Percentiles rank a stretch among this genome's conserved stretches.
Conservation (phyloP, 2,329 filamentous ascomycete genomes). For the Botrytis fabae region DNA sequence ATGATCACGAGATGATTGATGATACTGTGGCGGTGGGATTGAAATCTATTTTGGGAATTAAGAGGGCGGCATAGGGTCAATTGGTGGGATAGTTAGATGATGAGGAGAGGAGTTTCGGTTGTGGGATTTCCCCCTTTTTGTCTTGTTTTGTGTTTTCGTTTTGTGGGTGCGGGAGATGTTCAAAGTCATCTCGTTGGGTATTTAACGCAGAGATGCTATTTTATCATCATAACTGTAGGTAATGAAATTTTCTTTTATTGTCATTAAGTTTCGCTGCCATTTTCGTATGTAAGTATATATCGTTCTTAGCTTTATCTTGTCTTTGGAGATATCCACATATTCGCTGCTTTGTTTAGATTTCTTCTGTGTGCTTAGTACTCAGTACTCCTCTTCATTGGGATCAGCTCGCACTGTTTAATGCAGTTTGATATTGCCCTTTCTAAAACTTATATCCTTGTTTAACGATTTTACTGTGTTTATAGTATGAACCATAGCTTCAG, state of each 20-base stretch:
- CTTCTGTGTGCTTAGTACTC: no score
- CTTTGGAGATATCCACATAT: background rate
- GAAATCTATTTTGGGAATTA: background rate
- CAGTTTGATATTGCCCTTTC: rapidly evolving
- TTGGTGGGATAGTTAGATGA: background rate
- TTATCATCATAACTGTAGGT: background rate
- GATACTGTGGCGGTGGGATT: background rate
- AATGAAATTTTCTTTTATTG: background rate
- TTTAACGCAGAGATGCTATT: rapidly evolving
- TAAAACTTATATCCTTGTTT: no score
- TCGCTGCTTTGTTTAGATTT: rapidly evolving
- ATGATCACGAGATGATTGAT: no score
- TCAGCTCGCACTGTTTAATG: background rate
- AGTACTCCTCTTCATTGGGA: no score
- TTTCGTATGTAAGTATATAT: background rate
- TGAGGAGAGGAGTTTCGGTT: background rate
- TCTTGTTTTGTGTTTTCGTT: background rate
- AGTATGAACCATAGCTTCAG: background rate
- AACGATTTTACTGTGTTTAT: background rate
- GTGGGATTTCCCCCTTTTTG: background rate
- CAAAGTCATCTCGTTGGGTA: rapidly evolving
- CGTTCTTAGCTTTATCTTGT: background rate
- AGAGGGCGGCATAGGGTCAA: rapidly evolving
- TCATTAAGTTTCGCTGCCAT: background rate
- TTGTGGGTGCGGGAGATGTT: background rate